phyloP scores from a whole-genome alignment of 495 filamentous ascomycete species.

The Annulohypoxylon bovei region DNA sequence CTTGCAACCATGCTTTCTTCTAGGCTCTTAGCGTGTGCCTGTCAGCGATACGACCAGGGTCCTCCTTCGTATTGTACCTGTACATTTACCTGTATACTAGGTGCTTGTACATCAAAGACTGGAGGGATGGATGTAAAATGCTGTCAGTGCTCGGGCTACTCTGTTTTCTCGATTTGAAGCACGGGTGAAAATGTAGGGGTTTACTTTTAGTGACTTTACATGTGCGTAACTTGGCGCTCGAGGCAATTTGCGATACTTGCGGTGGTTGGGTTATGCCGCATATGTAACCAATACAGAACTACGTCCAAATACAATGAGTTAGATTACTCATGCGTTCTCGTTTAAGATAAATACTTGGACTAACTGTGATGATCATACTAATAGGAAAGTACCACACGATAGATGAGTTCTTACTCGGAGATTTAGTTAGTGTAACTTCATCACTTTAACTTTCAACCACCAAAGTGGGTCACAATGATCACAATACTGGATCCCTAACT shows the following conservation, averaged over 20 bases:
- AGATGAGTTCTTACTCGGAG: not conserved
- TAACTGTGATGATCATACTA: too few species aligned
- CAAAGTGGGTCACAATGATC: not conserved
- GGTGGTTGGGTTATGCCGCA: not conserved
- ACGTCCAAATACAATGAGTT: not conserved
- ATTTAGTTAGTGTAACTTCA: not conserved
- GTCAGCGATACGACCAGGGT: slow-evolving; percentile 24
- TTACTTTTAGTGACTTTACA: not conserved
- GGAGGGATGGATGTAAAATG: not conserved
- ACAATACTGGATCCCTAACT: not conserved
- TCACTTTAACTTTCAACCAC: slow-evolving; percentile 2
- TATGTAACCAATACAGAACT: not conserved
- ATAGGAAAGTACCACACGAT: not conserved
- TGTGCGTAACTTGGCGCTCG: not conserved
- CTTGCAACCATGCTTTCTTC: slow-evolving; percentile 28
- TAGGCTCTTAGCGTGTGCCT: slow-evolving; percentile 20
- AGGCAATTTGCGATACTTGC: not conserved
- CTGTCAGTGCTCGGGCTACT: not conserved
- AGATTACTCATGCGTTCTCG: not conserved
- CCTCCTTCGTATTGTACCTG: not conserved
- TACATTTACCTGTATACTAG: not conserved
- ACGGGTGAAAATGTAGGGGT: not conserved
- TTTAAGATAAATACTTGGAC: not conserved
- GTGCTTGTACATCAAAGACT: not conserved
- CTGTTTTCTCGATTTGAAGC: not conserved